A percentile compares a stretch with the other conserved stretches of the same genome.
Conservation (phyloP, 2,329 filamentous ascomycete species). For the Pyricularia grisea region DNA sequence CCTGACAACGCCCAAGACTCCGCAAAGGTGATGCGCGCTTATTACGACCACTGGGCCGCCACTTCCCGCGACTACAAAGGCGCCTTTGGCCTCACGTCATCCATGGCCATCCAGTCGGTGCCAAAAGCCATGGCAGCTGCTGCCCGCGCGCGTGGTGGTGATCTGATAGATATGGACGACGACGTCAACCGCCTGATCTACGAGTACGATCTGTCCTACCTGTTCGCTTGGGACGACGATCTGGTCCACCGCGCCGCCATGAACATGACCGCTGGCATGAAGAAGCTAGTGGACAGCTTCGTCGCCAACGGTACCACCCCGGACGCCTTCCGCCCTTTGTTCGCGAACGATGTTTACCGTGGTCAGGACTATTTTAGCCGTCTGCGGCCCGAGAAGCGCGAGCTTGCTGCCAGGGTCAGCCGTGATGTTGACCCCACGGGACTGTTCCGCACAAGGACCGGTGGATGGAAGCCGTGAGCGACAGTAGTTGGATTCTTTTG, state of each 20-base stretch:
- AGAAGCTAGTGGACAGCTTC: conserved; percentile 1
- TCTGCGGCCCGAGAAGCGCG: conserved; percentile 23
- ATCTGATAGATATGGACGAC: conserved; percentile 27
- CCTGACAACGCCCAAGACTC: conserved; percentile 5
- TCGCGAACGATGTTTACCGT: conserved; percentile 32
- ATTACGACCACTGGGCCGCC: conserved; percentile 27
- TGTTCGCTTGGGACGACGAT: background rate
- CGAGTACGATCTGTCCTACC: conserved; percentile 5
- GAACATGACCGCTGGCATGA: conserved; percentile 1
- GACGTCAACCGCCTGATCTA: conserved; percentile 5
- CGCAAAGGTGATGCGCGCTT: conserved; percentile 15
- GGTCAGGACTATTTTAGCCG: conserved; percentile 33
- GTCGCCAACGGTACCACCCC: background rate
- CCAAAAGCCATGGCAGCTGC: conserved; percentile 24
- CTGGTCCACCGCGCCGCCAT: background rate
- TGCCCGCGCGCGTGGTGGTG: conserved; percentile 24
- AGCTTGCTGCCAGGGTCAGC: conserved; percentile 24
- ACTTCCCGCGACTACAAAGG: conserved; percentile 19
- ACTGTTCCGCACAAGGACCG: conserved; percentile 27
- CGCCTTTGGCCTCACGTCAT: conserved; percentile 10
- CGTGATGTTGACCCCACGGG: conserved; percentile 26
- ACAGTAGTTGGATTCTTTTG: background rate
- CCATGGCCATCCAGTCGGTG: conserved; percentile 26
- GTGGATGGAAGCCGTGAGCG: conserved; percentile 27
- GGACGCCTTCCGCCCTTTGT: conserved; percentile 28